A percentile compares a stretch with the other conserved stretches of the same genome.
Evolutionary conservation across 306 rosid species (phyloP).

Genomic region (Oxytropis ochrocephala): DNA sequence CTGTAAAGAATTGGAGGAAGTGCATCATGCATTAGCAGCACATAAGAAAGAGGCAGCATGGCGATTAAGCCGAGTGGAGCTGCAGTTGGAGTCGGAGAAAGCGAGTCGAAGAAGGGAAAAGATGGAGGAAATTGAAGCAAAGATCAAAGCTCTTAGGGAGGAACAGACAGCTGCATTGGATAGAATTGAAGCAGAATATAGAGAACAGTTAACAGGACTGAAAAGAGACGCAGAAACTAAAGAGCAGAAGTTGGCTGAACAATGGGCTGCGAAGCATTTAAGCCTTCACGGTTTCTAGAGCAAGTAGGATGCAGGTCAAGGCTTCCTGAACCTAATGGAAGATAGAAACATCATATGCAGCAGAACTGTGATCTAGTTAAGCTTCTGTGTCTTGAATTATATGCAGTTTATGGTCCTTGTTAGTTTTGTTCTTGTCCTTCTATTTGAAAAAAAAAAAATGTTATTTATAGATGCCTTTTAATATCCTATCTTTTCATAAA

Average conservation of each 20-base stretch:
- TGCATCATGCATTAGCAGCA: conserved; percentile 69
- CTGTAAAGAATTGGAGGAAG: conserved; percentile 87
- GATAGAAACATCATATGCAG: conserved; percentile 21
- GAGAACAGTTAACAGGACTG: conserved; percentile 72
- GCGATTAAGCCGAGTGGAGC: conserved; percentile 83
- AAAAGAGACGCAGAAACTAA: conserved; percentile 85
- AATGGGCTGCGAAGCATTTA: conserved; percentile 80
- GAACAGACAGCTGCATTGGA: conserved; percentile 69
- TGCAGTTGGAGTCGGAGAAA: conserved; percentile 91
- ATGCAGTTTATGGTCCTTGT: background rate
- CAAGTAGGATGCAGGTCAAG: conserved; percentile 67
- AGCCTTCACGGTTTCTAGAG: conserved; percentile 71
- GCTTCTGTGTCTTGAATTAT: background rate
- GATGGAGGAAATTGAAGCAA: conserved; percentile 73
- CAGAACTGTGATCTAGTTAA: background rate
- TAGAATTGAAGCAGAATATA: conserved; percentile 75
- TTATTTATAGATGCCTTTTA: background rate
- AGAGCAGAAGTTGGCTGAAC: conserved; percentile 93
- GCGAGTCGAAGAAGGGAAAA: conserved; percentile 67
- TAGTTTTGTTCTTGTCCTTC: background rate
- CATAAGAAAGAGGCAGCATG: conserved; percentile 85
- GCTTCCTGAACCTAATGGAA: conserved; percentile 60
- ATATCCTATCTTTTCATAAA: conserved; percentile 1
- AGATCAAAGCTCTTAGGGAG: conserved; percentile 81
- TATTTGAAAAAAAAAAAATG: background rate